A percentile compares a stretch with the other conserved stretches of the same genome.
Evolutionary conservation across 495 filamentous ascomycete species (phyloP).

Genomic region (Elasticomyces elasticus): DNA sequence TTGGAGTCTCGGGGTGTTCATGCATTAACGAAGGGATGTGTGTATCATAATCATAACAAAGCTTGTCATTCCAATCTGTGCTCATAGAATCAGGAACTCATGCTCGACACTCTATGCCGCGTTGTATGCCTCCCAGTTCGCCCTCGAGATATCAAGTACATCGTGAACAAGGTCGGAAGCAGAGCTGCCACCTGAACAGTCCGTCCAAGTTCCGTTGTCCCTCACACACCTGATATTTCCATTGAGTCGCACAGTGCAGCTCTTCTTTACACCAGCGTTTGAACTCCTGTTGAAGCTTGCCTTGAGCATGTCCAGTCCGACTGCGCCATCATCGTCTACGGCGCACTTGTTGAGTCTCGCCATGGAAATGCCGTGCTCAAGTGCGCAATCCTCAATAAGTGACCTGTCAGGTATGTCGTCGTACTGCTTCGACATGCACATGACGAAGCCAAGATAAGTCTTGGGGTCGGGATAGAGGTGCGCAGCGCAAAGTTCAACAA

Average conservation of each 20-base stretch:
- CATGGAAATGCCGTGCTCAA: conserved; percentile 84
- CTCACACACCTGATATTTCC: conserved; percentile 71
- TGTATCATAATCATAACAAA: too few species aligned
- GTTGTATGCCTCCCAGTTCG: conserved; percentile 29
- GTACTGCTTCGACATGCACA: conserved; percentile 71
- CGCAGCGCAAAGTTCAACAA: conserved; percentile 83
- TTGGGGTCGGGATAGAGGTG: conserved; percentile 72
- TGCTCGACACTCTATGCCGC: background rate
- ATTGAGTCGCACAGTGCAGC: conserved; percentile 73
- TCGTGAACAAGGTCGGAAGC: conserved; percentile 65
- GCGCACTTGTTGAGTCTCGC: conserved; percentile 69
- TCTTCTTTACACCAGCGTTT: conserved; percentile 61
- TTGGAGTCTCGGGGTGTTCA: too few species aligned
- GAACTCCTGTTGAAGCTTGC: conserved; percentile 63
- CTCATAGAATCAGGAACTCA: background rate
- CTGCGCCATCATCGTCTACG: conserved; percentile 53
- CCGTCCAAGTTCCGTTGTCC: conserved; percentile 69
- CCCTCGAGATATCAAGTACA: conserved; percentile 45
- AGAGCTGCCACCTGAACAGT: conserved; percentile 59
- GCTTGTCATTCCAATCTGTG: background rate
- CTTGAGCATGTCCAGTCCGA: conserved; percentile 56
- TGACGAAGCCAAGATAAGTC: conserved; percentile 78
- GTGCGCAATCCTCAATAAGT: conserved; percentile 72
- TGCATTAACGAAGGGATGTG: too few species aligned
- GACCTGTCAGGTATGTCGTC: conserved; percentile 58